These are phyloP conservation scores for Grammothele lineata DNA, from an alignment of 768 basidiomycete genomes.

Conservation along the genomic window DNA sequence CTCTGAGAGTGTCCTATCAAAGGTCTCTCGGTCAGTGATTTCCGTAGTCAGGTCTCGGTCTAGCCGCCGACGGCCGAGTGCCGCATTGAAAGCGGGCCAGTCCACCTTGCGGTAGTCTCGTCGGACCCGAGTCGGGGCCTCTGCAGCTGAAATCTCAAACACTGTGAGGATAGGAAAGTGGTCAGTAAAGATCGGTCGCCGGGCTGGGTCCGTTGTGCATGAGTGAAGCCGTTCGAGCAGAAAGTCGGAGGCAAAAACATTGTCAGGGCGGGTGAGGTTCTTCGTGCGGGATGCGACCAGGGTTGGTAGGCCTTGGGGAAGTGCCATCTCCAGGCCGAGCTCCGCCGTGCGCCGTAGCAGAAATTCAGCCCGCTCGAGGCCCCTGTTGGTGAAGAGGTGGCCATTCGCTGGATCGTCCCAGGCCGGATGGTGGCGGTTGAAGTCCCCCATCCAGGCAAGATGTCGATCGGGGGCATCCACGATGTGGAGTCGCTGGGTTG, in stretches of 20 bases:
- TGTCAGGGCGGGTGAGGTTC: conserved; percentile 38
- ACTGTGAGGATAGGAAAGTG: conserved; percentile 36
- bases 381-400: conserved; percentile 31
- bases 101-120: conserved; percentile 27
- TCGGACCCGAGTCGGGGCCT: neutral
- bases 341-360: conserved; percentile 26
- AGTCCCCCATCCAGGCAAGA: conserved; percentile 32
- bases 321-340: conserved; percentile 30
- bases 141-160: conserved; percentile 1
- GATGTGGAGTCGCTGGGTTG: neutral
- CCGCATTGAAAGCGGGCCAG: conserved; percentile 28
- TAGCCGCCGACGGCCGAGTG: conserved; percentile 6
- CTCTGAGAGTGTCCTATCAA: conserved; percentile 1
- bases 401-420: conserved; percentile 34
- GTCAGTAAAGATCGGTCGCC: conserved; percentile 29
- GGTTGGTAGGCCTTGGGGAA: conserved; percentile 33
- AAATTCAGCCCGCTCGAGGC: conserved; percentile 18
- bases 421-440: conserved; percentile 36
- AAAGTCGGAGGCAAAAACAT: conserved; percentile 32
- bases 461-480: conserved; percentile 6
- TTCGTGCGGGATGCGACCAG: conserved; percentile 26
- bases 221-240: conserved; percentile 18
- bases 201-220: conserved; percentile 24
- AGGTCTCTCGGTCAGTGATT: conserved; percentile 1
- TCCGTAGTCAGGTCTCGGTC: too few relatives aligned